These are phyloP conservation scores for Ceratopteris richardii DNA, from an alignment of 75 land plant genomes.

Conservation along the genomic window DNA sequence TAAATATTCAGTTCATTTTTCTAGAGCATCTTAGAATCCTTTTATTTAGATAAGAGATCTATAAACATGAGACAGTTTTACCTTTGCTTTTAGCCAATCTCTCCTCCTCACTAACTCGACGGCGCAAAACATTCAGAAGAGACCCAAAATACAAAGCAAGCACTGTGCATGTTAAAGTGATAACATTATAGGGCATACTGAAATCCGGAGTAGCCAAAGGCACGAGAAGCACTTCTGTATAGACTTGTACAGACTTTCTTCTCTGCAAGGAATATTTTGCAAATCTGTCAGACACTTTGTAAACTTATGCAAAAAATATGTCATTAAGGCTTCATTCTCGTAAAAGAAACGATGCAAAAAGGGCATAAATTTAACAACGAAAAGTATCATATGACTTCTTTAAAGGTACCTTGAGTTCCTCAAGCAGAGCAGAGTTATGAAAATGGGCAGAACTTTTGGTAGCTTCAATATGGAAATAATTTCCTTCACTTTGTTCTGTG, in stretches of 20 bases:
- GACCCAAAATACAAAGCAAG: constrained; percentile 97
- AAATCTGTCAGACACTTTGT: not conserved
- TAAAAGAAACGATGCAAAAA: too few relatives aligned
- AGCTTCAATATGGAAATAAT: not conserved
- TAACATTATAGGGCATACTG: constrained; percentile 99
- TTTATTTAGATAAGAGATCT: too few relatives aligned
- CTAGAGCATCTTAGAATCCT: too few relatives aligned
- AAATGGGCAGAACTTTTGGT: not conserved
- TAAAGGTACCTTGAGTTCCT: constrained; percentile 43
- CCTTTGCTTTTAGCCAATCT: constrained; percentile 46
- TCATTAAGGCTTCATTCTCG: not conserved
- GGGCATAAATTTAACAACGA: not conserved
- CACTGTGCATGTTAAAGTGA: constrained; percentile 94
- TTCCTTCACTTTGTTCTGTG: constrained; percentile 2
- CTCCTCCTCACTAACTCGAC: constrained; percentile 80
- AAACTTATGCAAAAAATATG: not conserved
- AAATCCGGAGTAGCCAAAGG: constrained; percentile 98
- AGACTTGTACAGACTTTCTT: constrained; percentile 37
- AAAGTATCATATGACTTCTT: not conserved
- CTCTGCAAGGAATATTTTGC: constrained; percentile 29
- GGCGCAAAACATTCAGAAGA: constrained; percentile 68
- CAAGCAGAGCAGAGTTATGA: constrained; percentile 26
- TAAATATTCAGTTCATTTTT: too few relatives aligned
- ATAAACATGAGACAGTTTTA: constrained; percentile 19
- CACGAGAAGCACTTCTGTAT: constrained; percentile 81